Base-by-base conservation (phyloP, 352 stramenopile genomes). In the Phytophthora citrophthora region DNA sequence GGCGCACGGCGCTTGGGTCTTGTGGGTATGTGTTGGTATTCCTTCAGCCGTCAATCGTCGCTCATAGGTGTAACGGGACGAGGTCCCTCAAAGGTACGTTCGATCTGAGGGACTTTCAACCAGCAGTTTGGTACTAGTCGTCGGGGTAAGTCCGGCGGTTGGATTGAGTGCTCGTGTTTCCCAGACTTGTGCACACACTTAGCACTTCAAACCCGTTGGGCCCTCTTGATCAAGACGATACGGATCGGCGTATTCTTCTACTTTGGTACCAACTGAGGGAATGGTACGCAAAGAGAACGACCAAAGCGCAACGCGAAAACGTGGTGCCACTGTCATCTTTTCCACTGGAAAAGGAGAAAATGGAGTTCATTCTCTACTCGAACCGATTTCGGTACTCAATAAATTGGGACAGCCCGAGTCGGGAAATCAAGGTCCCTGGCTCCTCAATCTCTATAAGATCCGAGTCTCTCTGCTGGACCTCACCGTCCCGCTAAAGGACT, bases 191-290 rank as follows among this genome's bases (percentile, higher is more conserved):
- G n/a, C n/a, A n/a, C n/a, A n/a, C n/a, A n/a, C n/a, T n/a, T n/a
- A n/a, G n/a, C n/a, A n/a, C n/a, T n/a, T n/a, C n/a, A n/a, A n/a
- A n/a, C n/a, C n/a, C n/a, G n/a, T n/a, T n/a, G n/a, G n/a, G n/a
- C n/a, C n/a, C n/a, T n/a, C n/a, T n/a, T n/a, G n/a, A n/a, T n/a
- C n/a, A n/a, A n/a, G n/a, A n/a, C n/a, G n/a, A n/a, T n/a, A n/a
- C n/a, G n/a, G n/a, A n/a, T n/a, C 20, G 29, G 20, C 23, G 51
- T 5, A 50, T 59, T n/a, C n/a, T 59, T 1, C 15, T 50, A 3
- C n/a, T 59, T 6, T 59, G 51, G 39, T 38, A 59, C 13, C 51
- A 38, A 13, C 38, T 59, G 11, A 38, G 50, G 18, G 15, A 24
- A 10, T 59, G 51, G 26, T 59, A 50, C 38, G n/a, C 12, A 8